Evolutionary conservation across 192 early-diverging fungal genomes (phyloP).

Genomic region (Rhizoclosmatium sp.): DNA sequence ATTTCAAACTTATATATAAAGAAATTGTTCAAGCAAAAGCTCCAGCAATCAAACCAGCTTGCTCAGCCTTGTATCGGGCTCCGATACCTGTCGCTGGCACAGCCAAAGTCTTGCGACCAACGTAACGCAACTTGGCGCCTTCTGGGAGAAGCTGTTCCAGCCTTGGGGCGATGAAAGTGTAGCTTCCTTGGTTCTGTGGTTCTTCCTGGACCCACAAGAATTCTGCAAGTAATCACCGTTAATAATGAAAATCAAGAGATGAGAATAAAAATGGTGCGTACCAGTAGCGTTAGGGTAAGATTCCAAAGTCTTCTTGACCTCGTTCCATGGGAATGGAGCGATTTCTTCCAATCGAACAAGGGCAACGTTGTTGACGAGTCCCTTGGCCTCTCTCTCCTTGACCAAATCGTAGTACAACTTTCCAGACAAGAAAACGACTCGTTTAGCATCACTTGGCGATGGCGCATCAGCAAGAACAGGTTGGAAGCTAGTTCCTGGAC

Average conservation of each 20-base stretch:
- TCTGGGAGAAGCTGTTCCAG: conserved; percentile 77
- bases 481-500: conserved; percentile 81
- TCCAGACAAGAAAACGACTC: conserved; percentile 88
- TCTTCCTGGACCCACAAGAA: conserved; percentile 78
- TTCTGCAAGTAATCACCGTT: conserved; percentile 30
- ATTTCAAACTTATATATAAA: background rate
- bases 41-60: conserved; percentile 38
- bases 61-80: conserved; percentile 71
- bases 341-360: conserved; percentile 92
- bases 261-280: conserved; percentile 28
- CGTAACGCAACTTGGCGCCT: conserved; percentile 55
- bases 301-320: conserved; percentile 68
- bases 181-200: conserved; percentile 92
- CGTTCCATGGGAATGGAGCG: conserved; percentile 84
- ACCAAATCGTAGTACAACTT: conserved; percentile 93
- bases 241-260: conserved; percentile 27
- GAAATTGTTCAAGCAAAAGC: conserved; percentile 30
- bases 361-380: conserved; percentile 69
- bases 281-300: conserved; percentile 69
- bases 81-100: conserved; percentile 84
- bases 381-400: conserved; percentile 74
- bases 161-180: conserved; percentile 86
- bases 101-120: conserved; percentile 75
- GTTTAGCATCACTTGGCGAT: conserved; percentile 52
- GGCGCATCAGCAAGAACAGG: conserved; percentile 68